These are phyloP conservation scores for Aegle marmelos DNA, from an alignment of 345 rosid species.

Conservation along the genomic window DNA sequence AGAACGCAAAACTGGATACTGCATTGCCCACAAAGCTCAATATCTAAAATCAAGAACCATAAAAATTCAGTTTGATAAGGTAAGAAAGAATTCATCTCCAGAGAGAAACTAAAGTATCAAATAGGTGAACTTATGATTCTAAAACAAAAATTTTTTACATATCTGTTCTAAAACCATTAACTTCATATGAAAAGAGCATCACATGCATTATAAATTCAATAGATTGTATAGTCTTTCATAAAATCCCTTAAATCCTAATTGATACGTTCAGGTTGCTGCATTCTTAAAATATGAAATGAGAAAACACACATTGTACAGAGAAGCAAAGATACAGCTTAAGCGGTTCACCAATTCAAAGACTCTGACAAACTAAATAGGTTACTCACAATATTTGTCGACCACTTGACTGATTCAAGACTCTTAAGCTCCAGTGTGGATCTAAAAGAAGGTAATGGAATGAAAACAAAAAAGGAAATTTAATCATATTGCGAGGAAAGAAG, in stretches of 20 bases:
- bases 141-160: no score
- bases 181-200: no score
- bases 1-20: constrained; percentile 32
- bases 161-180: no score
- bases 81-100: not conserved
- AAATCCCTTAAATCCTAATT: no score
- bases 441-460: constrained; percentile 24
- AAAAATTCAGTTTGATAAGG: not conserved
- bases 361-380: not conserved
- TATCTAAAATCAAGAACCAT: constrained; percentile 29
- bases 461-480: not conserved
- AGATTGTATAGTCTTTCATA: no score
- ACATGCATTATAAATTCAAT: no score
- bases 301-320: not conserved
- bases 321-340: not conserved
- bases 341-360: not conserved
- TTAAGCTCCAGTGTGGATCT: constrained; percentile 49
- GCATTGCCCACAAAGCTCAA: constrained; percentile 38
- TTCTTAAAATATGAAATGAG: no score
- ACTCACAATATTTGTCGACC: constrained; percentile 51
- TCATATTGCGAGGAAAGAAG: no score
- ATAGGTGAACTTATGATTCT: no score
- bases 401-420: constrained; percentile 42
- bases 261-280: no score
- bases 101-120: not conserved